Evolutionary conservation across 495 filamentous ascomycete species (phyloP).

Genomic region (Aspergillus nidulans): DNA sequence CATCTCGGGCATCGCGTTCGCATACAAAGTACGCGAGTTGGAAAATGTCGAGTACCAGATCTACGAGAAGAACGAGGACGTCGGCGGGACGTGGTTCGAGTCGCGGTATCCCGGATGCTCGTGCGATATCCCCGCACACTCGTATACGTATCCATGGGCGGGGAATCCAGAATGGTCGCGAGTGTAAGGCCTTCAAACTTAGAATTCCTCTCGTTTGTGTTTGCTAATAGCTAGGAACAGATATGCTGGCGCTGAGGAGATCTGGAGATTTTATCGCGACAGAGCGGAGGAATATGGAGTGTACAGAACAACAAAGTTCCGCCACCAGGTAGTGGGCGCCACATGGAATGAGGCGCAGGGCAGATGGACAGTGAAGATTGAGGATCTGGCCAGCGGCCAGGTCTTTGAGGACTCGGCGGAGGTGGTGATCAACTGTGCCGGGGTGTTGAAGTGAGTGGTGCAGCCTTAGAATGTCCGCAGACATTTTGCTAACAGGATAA

Average conservation of each 20-base stretch:
- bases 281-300: conserved; percentile 36
- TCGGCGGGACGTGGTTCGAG: conserved; percentile 55
- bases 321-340: conserved; percentile 29
- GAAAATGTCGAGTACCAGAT: conserved; percentile 31
- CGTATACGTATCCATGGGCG: conserved; percentile 31
- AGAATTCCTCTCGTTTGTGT: background rate
- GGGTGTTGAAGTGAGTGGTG: conserved; percentile 37
- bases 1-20: conserved; percentile 34
- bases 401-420: conserved; percentile 25
- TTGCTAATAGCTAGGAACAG: background rate
- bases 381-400: conserved; percentile 15
- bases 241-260: background rate
- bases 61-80: conserved; percentile 44
- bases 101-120: conserved; percentile 55
- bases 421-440: conserved; percentile 45
- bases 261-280: conserved; percentile 43
- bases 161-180: conserved; percentile 37
- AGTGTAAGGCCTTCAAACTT: background rate
- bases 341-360: conserved; percentile 35
- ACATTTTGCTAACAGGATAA: too few species aligned
- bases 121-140: conserved; percentile 30
- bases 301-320: conserved; percentile 31
- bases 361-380: conserved; percentile 40
- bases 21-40: conserved; percentile 32
- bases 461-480: background rate